phyloP scores from a whole-genome alignment of 352 stramenopile genomes.

The Aphanomyces euteiches region DNA sequence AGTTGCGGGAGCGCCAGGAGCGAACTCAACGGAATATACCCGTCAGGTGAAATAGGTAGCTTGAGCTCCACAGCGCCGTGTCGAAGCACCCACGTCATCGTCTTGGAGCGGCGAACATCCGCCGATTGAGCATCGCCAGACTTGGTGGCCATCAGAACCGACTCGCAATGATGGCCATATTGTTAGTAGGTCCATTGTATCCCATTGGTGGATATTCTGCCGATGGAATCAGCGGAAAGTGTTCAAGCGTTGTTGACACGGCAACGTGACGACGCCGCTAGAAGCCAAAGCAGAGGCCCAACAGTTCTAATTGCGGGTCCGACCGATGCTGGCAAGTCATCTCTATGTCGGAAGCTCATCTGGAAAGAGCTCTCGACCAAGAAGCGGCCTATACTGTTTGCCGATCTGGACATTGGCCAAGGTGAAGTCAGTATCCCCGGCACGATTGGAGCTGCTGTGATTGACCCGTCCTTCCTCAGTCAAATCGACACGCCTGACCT shows the following conservation, averaged over 20 bases:
- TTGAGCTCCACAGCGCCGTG: slow-evolving; percentile 66
- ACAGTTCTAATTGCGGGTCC: slow-evolving; percentile 2
- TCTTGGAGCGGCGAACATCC: slow-evolving; percentile 67
- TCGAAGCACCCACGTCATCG: slow-evolving; percentile 67
- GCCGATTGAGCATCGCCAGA: background rate
- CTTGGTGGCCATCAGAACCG: background rate
- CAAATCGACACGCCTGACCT: background rate
- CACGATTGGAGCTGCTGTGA: background rate
- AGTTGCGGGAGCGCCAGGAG: slow-evolving; percentile 58
- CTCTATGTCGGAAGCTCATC: background rate
- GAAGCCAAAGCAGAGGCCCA: background rate
- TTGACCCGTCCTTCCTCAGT: background rate
- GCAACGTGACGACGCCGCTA: too few relatives aligned
- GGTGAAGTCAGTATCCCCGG: background rate
- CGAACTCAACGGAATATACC: slow-evolving; percentile 55
- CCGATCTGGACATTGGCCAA: slow-evolving; percentile 8
- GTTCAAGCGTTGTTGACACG: too few relatives aligned
- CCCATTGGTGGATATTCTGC: too few relatives aligned
- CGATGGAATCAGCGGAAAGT: too few relatives aligned
- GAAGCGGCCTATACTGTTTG: background rate
- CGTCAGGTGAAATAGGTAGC: slow-evolving; percentile 62
- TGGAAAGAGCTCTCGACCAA: background rate
- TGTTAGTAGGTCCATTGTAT: too few relatives aligned
- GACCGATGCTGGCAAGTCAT: slow-evolving; percentile 10
- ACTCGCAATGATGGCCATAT: too few relatives aligned